Conservation (phyloP, 768 basidiomycete species). For the Tulasnella calospora region DNA sequence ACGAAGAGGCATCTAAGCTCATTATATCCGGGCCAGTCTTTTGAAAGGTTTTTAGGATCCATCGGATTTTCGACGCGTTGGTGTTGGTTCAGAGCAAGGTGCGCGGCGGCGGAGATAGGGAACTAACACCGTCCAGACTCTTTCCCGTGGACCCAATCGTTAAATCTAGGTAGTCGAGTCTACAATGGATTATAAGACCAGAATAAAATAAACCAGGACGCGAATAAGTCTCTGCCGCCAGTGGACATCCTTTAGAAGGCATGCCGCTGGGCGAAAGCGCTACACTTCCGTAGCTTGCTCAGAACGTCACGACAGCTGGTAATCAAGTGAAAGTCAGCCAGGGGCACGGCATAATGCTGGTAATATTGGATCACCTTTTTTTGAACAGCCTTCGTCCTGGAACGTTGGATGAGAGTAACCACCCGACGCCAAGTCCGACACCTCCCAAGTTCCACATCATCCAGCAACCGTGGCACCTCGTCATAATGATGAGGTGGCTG, state of each 20-base stretch:
- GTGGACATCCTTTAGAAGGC: no score
- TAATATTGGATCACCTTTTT: background rate
- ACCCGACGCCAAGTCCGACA: background rate
- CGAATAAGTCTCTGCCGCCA: no score
- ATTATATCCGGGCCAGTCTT: slow-evolving; percentile 45
- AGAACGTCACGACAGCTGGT: background rate
- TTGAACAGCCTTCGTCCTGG: background rate
- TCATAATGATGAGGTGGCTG: background rate
- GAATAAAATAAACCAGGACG: no score
- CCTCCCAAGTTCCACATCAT: background rate
- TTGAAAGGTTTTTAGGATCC: background rate
- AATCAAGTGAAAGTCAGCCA: background rate
- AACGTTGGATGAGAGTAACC: background rate
- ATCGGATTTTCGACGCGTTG: background rate
- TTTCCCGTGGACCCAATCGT: no score
- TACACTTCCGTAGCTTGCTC: no score
- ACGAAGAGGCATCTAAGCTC: slow-evolving; percentile 46
- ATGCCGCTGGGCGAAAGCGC: no score
- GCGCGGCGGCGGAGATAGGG: background rate
- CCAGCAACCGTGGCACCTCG: background rate
- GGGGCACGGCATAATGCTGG: background rate
- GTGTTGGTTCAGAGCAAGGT: background rate
- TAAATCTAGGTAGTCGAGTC: no score
- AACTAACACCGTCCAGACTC: background rate
- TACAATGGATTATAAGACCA: no score